Evolutionary conservation across 306 rosid genomes (phyloP), one percentile per base, ranked within the genome.

Genomic region (Vigna unguiculata): DNA sequence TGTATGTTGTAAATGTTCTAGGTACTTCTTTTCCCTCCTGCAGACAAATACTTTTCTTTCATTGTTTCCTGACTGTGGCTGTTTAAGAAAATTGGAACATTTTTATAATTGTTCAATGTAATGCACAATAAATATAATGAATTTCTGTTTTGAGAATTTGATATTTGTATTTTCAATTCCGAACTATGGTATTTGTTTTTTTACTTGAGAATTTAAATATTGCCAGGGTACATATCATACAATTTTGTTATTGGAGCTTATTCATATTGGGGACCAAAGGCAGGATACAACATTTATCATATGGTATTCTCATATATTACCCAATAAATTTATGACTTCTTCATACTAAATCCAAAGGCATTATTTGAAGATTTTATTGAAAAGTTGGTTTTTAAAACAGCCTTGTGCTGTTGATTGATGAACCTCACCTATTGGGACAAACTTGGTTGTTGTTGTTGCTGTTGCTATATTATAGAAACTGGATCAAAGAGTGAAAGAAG

Each of bases 181-280:
- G 20, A 74, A 67, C 61, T 59, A 38, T 17, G 52, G 41, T 30
- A 74, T 58, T 70, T 78, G 8, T 64, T 58, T 41, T 51, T 53
- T 78, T 61, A 49, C 59, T 14, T 45, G 15, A 68, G 72, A 75
- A 53, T 68, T 69, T 60, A 69, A 58, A 81, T 51, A n/a, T 83
- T 88, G 75, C 58, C 89, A 94, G 98, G 98, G 52, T 95, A 90
- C 69, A 84, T 92, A 51, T 47, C 85, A 65, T 92, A 90, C 86
- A 95, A 85, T 85, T 95, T 95, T 89, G 98, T 92, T 67, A 46
- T 95, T 80, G 98, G 98, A 66, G 96, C 98, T 58, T 95, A 95
- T 82, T 90, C 98, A 43, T 95, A 89, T 54, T 95, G 98, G 97
- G 98, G 98, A 2, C 98, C 98, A 6, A 92, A 95, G 84, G 97